These are phyloP conservation scores for Cordia subcordata DNA, from an alignment of 257 asterid genomes.

Conservation along the genomic window DNA sequence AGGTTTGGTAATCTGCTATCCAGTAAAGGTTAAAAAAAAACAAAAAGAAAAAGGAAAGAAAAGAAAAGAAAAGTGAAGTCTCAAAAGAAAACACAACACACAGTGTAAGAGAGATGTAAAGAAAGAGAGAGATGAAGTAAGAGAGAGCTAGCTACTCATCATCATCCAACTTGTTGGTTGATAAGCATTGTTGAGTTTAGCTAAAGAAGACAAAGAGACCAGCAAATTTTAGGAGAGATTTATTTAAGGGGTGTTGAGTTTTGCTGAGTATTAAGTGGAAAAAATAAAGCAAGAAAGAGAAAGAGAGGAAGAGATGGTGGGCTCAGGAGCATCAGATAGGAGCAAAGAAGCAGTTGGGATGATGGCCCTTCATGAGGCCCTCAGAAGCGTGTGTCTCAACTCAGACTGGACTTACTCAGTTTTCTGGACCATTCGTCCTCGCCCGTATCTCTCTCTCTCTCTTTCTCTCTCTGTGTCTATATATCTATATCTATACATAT, in stretches of 20 bases:
- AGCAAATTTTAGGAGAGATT: neutral
- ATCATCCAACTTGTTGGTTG: conserved; percentile 33
- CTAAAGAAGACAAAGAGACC: conserved; percentile 19
- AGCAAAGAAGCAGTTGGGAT: conserved; percentile 99
- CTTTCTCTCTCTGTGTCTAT: conserved; percentile 5
- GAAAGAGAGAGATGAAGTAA: conserved; percentile 31
- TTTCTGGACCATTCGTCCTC: conserved; percentile 99
- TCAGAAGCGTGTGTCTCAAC: conserved; percentile 86
- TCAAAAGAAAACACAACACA: conserved; percentile 14
- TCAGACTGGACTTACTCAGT: conserved; percentile 99
- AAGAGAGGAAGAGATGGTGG: conserved; percentile 69
- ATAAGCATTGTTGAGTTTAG: conserved; percentile 22
- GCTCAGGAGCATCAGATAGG: conserved; percentile 94
- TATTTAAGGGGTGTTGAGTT: conserved; percentile 8
- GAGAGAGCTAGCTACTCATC: no score
- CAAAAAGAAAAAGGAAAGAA: no score
- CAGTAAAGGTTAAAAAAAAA: conserved; percentile 11
- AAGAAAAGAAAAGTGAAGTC: conserved; percentile 3
- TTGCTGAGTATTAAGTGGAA: conserved; percentile 4
- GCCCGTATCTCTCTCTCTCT: conserved; percentile 55
- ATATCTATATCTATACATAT: conserved; percentile 1
- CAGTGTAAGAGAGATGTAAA: conserved; percentile 12
- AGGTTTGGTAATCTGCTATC: conserved; percentile 22
- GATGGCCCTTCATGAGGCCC: conserved; percentile 99
- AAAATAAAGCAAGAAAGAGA: conserved; percentile 16